A percentile compares a stretch with the other conserved stretches of the same genome.
Conservation (phyloP, 2,329 filamentous ascomycete species). For the Exophiala spinifera region DNA sequence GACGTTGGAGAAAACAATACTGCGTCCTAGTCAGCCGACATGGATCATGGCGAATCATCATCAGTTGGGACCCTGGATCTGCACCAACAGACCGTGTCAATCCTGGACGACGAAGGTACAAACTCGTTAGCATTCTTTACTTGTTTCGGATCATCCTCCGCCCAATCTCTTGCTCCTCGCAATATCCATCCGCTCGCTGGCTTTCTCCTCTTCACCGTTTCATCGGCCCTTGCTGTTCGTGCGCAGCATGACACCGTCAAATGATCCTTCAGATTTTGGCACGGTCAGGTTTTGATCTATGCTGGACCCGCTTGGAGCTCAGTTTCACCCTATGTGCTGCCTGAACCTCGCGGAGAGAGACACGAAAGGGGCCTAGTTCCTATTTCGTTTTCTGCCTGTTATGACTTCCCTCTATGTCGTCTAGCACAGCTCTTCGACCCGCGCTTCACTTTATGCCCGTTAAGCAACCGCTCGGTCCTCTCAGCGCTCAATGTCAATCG, state of each 20-base stretch:
- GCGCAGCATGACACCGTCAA: too few species aligned
- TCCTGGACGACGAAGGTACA: background rate
- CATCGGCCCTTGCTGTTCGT: too few species aligned
- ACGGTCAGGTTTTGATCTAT: too few species aligned
- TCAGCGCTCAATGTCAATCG: background rate
- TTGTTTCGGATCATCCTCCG: too few species aligned
- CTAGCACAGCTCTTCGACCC: background rate
- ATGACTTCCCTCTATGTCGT: background rate
- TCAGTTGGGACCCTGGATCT: background rate
- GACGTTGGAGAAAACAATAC: background rate
- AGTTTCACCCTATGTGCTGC: background rate
- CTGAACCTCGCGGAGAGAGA: too few species aligned
- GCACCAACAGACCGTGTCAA: background rate
- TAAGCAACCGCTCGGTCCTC: background rate
- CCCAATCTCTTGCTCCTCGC: too few species aligned
- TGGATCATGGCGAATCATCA: background rate
- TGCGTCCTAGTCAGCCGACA: background rate
- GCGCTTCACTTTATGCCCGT: background rate
- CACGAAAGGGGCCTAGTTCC: background rate
- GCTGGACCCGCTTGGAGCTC: background rate
- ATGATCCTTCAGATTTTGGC: too few species aligned
- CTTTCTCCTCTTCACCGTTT: too few species aligned
- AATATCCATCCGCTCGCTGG: too few species aligned
- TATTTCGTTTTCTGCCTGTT: background rate
- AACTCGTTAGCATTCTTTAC: too few species aligned